Conservation (phyloP, 2,329 filamentous ascomycete species). For the Aspergillus tanneri region DNA sequence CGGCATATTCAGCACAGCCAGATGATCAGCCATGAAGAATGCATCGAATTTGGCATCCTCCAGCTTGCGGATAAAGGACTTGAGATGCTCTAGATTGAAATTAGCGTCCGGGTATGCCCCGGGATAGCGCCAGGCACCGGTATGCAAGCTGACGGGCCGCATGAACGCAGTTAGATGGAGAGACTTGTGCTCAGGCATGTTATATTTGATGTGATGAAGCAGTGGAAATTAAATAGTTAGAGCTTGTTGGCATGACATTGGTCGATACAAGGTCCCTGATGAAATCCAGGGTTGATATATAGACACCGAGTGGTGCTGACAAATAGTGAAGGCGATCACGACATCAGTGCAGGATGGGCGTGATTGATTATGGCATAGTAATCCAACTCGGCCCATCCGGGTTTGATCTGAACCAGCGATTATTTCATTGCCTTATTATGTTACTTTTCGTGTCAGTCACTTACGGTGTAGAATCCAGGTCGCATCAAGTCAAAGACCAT, state of each 20-base stretch:
- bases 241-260: too few species aligned
- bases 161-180: slow-evolving; percentile 60
- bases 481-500: too few species aligned
- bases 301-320: neutral
- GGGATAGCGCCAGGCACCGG: slow-evolving; percentile 58
- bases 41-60: slow-evolving; percentile 57
- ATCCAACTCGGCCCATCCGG: too few species aligned
- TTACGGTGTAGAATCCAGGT: too few species aligned
- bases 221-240: too few species aligned
- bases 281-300: too few species aligned
- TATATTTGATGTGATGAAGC: neutral
- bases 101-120: slow-evolving; percentile 57
- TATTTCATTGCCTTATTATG: too few species aligned
- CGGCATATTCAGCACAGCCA: slow-evolving; percentile 58
- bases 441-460: too few species aligned
- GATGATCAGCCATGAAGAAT: slow-evolving; percentile 58
- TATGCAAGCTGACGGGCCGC: slow-evolving; percentile 58
- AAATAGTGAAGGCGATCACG: neutral
- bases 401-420: too few species aligned
- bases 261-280: too few species aligned
- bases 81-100: slow-evolving; percentile 57
- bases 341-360: neutral
- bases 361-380: too few species aligned
- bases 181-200: slow-evolving; percentile 24
- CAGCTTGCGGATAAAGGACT: slow-evolving; percentile 54